A percentile compares a stretch with the other conserved stretches of the same genome.
Conservation (phyloP, 306 rosid species). For the Inga leiocalycina region DNA sequence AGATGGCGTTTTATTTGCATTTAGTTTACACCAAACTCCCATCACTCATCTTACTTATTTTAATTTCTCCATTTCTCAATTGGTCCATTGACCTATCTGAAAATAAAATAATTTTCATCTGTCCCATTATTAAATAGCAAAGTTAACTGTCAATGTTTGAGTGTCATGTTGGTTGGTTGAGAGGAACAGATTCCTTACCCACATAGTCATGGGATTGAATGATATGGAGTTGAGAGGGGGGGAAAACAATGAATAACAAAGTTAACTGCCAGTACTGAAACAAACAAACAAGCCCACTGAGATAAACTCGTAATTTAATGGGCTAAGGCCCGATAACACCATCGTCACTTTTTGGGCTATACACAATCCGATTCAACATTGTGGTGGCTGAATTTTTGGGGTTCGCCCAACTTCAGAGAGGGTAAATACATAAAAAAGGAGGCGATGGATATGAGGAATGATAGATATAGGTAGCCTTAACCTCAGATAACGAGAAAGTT, state of each 20-base stretch:
- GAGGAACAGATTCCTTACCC: too few species aligned
- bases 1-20: background rate
- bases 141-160: background rate
- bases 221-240: too few species aligned
- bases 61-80: background rate
- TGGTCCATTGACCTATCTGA: background rate
- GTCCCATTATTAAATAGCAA: background rate
- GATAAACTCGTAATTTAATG: background rate
- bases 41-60: background rate
- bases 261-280: background rate
- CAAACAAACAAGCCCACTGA: background rate
- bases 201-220: too few species aligned
- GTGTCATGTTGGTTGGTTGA: too few species aligned
- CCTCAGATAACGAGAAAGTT: too few species aligned
- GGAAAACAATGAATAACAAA: background rate
- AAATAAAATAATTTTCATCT: background rate
- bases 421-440: too few species aligned
- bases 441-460: too few species aligned
- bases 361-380: background rate
- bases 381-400: background rate
- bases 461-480: too few species aligned
- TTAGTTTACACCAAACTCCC: background rate
- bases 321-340: background rate
- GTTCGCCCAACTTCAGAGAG: background rate
- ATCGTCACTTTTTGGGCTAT: background rate